These are phyloP conservation scores for Earliella scabrosa DNA, from an alignment of 1,284 basidiomycete genomes.

Conservation along the genomic window DNA sequence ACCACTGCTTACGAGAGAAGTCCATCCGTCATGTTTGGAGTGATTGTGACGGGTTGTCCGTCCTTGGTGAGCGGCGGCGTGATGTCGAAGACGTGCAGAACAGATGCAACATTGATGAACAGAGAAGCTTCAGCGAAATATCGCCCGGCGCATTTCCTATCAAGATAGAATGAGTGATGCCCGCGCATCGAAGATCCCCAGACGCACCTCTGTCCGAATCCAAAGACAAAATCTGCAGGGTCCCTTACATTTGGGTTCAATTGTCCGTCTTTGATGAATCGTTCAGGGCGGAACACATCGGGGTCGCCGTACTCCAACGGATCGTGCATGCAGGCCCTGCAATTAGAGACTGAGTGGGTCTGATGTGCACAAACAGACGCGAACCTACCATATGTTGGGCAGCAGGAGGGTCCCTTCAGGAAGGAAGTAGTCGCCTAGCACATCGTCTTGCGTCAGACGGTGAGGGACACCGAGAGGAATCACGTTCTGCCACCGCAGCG, in stretches of 20 bases:
- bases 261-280: slow-evolving; percentile 7
- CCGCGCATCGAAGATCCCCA: not conserved
- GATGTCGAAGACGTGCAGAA: slow-evolving; percentile 5
- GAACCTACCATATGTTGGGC: no score
- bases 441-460: no score
- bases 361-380: no score
- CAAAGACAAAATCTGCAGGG: slow-evolving; percentile 2
- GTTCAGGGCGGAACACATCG: slow-evolving; percentile 5
- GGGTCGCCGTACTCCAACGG: not conserved
- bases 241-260: not conserved
- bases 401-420: not conserved
- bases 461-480: not conserved
- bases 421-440: no score
- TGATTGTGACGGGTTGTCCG: not conserved
- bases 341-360: no score
- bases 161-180: not conserved
- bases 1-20: not conserved
- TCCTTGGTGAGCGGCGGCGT: not conserved
- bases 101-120: slow-evolving; percentile 1
- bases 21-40: not conserved
- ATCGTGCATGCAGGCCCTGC: not conserved
- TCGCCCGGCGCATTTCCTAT: slow-evolving; percentile 1
- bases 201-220: slow-evolving; percentile 9
- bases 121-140: slow-evolving; percentile 2
- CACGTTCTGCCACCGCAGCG: slow-evolving; percentile 13